Evolutionary conservation across 2,329 filamentous ascomycete genomes (phyloP).

Genomic region (Anisogramma anomala): DNA sequence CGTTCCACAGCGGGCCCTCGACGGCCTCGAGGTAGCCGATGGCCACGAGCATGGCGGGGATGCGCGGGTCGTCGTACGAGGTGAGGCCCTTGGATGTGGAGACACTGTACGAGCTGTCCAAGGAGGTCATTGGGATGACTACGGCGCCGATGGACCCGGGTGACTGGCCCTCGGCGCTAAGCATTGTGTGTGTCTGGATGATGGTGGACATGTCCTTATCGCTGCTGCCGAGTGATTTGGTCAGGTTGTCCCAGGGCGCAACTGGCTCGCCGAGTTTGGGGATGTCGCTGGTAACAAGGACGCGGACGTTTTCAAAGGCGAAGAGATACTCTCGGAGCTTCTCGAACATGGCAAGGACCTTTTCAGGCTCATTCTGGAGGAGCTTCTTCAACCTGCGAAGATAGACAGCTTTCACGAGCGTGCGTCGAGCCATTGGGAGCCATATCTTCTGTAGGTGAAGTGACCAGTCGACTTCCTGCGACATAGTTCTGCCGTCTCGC

Average conservation of each 20-base stretch:
- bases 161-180: constrained; percentile 61
- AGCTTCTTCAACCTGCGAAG: constrained; percentile 75
- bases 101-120: constrained; percentile 83
- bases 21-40: constrained; percentile 84
- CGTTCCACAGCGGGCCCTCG: constrained; percentile 89
- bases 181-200: constrained; percentile 54
- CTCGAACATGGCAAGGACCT: constrained; percentile 67
- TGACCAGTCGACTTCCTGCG: constrained; percentile 57
- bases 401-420: constrained; percentile 77
- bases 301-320: constrained; percentile 72
- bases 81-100: constrained; percentile 63
- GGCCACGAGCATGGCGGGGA: constrained; percentile 79
- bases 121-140: constrained; percentile 79
- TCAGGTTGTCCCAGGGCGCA: constrained; percentile 62
- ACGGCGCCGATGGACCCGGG: constrained; percentile 65
- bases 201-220: constrained; percentile 56
- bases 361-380: constrained; percentile 62
- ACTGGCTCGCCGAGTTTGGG: constrained; percentile 63
- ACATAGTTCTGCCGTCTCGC: constrained; percentile 65
- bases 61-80: constrained; percentile 61
- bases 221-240: constrained; percentile 30
- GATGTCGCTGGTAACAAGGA: constrained; percentile 74
- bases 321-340: constrained; percentile 65
- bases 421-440: constrained; percentile 63
- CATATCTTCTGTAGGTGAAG: constrained; percentile 71